Base-by-base conservation (phyloP, 768 basidiomycete genomes). In the Macrolepiota albuminosa region DNA sequence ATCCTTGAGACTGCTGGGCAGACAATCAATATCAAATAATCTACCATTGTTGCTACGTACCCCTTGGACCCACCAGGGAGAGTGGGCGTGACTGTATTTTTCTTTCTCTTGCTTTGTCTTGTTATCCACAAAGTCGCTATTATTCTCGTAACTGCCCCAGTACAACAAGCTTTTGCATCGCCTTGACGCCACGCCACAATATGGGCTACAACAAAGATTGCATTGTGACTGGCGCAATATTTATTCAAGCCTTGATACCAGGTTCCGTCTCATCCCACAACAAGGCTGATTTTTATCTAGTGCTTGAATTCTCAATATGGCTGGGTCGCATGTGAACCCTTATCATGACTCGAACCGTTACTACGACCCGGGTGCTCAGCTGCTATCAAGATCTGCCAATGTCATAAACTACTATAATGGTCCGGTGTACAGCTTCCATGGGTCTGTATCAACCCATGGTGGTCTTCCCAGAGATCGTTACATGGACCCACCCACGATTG, bases 201-300 rank as follows among this genome's bases (percentile, higher is more conserved):
- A 45, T 51, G 40, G 50, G 57, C 49, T 7, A 58, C 37, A 58
- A 58, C 50, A 58, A 58, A 24, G 50, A 14, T 21, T 36, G 21
- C 33, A 24, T 58, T 21, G 42, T 21, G 42, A 24, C 29, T 52
- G 8, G n/a, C 16, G 21, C 31, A 8, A 26, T 45, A 58, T 52
- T 45, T 43, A 52, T 51, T 51, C 33, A 24, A 34, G 14, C 4
- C 50, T 11, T 24, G 31, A 21, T 26, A 33, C 29, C 14, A 53
- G 16, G 24, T 18, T 31, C 29, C 29, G 26, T 26, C 39, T 39
- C 29, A 31, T n/a, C 11, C 29, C n/a, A 29, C 10, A 6, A 36
- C 50, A 21, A 7, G 21, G 5, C 29, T 18, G 5, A 37, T 52
- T 14, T 40, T n/a, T 33, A 13, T n/a, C 39, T 3, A 31, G 9